These are phyloP conservation scores for Thymus mandschuricus DNA, from an alignment of 257 asterid genomes.

Conservation along the genomic window DNA sequence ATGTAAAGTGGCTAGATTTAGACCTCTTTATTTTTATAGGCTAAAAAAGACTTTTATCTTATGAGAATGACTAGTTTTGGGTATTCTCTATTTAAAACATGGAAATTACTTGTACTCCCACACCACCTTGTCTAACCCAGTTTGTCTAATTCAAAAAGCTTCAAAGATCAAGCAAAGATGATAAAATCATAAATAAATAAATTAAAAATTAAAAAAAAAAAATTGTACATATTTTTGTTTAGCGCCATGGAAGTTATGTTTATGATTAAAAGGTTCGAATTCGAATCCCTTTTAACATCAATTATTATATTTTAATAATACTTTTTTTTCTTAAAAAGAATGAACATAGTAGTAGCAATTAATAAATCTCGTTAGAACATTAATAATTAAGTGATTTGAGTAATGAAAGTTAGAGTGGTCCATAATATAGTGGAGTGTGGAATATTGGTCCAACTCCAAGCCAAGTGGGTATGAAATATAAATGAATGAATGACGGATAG, in stretches of 20 bases:
- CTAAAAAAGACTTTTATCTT: too few species aligned
- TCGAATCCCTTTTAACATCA: too few species aligned
- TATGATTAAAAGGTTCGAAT: too few species aligned
- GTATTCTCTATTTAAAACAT: too few species aligned
- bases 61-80: too few species aligned
- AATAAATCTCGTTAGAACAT: neutral
- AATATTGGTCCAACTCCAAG: slow-evolving; percentile 36
- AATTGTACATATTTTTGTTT: too few species aligned
- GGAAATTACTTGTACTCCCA: neutral
- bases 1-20: too few species aligned
- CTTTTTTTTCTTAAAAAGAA: too few species aligned
- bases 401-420: neutral
- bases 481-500: slow-evolving; percentile 17
- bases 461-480: neutral
- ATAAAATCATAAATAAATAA: neutral
- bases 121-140: neutral
- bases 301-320: too few species aligned
- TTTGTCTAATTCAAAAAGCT: neutral
- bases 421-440: slow-evolving; percentile 11
- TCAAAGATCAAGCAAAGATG: neutral
- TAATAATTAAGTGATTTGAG: neutral
- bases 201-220: too few species aligned
- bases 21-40: too few species aligned
- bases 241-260: too few species aligned
- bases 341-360: neutral